A percentile compares a stretch with the other conserved stretches of the same genome.
Evolutionary conservation across 2,329 filamentous ascomycete species (phyloP).

Genomic region (Apiospora kogelbergensis): DNA sequence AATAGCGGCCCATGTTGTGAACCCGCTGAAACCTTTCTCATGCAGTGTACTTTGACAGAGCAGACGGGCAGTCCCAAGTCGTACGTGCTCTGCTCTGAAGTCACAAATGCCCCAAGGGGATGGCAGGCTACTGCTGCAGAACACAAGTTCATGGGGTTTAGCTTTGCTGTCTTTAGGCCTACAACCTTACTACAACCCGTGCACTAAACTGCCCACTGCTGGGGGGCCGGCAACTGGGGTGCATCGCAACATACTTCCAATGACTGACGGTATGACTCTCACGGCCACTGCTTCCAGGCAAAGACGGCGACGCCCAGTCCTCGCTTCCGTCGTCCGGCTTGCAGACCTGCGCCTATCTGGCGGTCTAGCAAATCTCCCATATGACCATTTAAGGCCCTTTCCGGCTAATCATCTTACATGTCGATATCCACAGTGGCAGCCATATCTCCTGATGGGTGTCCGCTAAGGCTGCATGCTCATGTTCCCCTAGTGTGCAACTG

Average conservation of each 20-base stretch:
- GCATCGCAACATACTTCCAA: conserved; percentile 13
- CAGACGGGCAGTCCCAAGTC: background rate
- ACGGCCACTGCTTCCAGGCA: conserved; percentile 2
- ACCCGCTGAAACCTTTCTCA: background rate
- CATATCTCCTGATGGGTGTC: background rate
- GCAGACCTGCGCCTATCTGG: conserved; percentile 13
- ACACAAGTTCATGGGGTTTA: conserved; percentile 1
- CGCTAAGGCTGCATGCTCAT: background rate
- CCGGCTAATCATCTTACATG: conserved; percentile 3
- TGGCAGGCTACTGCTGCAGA: background rate
- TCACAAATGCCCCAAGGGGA: background rate
- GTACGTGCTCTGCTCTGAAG: background rate
- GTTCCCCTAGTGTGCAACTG: background rate
- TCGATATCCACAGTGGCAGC: background rate
- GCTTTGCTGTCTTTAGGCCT: background rate
- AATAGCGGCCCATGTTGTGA: background rate
- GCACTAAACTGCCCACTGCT: background rate
- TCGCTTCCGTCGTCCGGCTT: background rate
- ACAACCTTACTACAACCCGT: background rate
- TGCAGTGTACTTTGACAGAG: conserved; percentile 2
- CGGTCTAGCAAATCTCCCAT: conserved; percentile 10
- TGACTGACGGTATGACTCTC: background rate
- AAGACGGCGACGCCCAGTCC: background rate
- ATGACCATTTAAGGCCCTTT: conserved; percentile 1
- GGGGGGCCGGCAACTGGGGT: background rate